phyloP scores from a whole-genome alignment of 129 eudicot species.

The Lactuca saligna region DNA sequence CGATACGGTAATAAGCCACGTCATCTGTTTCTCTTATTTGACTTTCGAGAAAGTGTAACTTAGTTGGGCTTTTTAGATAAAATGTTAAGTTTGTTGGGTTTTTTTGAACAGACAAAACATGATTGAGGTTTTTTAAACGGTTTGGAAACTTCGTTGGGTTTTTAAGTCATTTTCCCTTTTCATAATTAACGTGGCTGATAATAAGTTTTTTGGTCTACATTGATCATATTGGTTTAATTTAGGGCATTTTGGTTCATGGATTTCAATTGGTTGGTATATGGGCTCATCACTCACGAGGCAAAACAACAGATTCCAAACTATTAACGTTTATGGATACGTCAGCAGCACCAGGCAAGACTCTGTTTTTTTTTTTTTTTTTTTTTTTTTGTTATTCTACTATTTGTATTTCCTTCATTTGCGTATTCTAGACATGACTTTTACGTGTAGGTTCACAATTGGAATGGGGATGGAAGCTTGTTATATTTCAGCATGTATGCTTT shows the following conservation, averaged over 20 bases:
- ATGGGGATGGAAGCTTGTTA: constrained; percentile 81
- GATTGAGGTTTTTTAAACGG: no score
- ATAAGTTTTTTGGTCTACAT: no score
- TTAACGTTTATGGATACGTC: constrained; percentile 68
- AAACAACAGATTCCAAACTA: constrained; percentile 42
- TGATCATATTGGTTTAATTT: not conserved
- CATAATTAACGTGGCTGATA: not conserved
- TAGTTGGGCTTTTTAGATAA: no score
- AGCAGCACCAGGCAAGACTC: constrained; percentile 44
- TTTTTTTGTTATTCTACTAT: constrained; percentile 1
- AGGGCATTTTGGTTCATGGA: constrained; percentile 90
- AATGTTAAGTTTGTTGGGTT: no score
- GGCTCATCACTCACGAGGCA: constrained; percentile 70
- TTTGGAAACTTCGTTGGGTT: no score
- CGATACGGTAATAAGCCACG: no score
- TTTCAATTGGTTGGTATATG: constrained; percentile 82
- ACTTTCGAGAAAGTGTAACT: no score
- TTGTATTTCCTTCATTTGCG: not conserved
- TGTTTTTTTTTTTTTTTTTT: no score
- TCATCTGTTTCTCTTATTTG: no score
- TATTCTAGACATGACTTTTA: no score
- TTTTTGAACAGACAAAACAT: no score
- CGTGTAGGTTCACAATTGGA: constrained; percentile 57
- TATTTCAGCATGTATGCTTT: constrained; percentile 75
- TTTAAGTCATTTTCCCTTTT: no score